Evolutionary conservation across 805 yeast genomes (phyloP), one percentile per base, ranked within the genome.

Genomic region (Starmerella cellae): DNA sequence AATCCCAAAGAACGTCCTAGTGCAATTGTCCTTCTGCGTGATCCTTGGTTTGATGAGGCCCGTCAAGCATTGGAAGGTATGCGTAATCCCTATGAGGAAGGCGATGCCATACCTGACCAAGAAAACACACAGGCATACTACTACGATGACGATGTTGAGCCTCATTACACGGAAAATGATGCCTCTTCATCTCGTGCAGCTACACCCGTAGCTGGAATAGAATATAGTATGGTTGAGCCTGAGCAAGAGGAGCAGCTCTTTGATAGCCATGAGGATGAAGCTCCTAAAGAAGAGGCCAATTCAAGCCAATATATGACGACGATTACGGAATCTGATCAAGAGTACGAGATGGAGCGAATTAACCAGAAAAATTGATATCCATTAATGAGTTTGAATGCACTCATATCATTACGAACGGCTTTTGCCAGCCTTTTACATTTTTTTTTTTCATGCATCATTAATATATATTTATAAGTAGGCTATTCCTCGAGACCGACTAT

Each of bases 1-100:
- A 85, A 85, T 58, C 94, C 97, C 1, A 68, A 67, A 35, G 73
- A 74, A 59, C 73, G 98, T 49, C 77, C 83, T 2, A 69, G 82
- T 23, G 96, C 98, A 0, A 79, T 76, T 39, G 96, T 84, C 53
- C 67, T 91, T 39, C 63, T 88, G 50, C 73, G 73, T 3, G 52
- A 52, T 41, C 55, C 57, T 3, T 54, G 58, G 58, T 50, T 54
- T 18, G 47, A 45, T 17, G 27, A 39, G 13, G 54, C 54, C 11
- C 44, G 57, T 19, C 45, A 48, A 21, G 23, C 43, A 5, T 38
- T 46, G 17, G 32, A 42, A 35, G 32, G 36, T n/a, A 19, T 33
- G 36, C 26, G 36, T 16, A 26, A 33, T 17, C 26, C 26, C 9
- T 31, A 31, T 16, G 34, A 31, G 20, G 34, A 31, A 9, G 32